Evolutionary conservation across 2,329 filamentous ascomycete genomes (phyloP).

Genomic region (Botryosphaeria dothidea): DNA sequence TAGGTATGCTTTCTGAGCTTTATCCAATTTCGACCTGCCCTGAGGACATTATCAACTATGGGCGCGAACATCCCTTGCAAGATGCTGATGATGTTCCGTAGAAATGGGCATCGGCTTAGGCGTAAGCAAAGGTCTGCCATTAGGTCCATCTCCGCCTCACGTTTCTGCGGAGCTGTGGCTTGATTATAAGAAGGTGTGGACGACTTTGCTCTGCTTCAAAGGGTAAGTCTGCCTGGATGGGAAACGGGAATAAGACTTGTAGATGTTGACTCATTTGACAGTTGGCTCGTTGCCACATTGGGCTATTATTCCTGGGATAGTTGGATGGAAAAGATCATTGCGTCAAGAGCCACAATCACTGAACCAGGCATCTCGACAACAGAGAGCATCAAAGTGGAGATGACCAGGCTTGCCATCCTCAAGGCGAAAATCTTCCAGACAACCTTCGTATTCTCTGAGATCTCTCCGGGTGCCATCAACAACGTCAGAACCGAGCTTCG

Average conservation of each 20-base stretch:
- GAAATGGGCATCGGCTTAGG: slow-evolving; percentile 25
- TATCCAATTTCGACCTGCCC: too few relatives aligned
- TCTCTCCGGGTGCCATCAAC: slow-evolving; percentile 15
- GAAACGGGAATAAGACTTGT: too few relatives aligned
- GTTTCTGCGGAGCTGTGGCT: slow-evolving; percentile 7
- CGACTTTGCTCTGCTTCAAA: slow-evolving; percentile 23
- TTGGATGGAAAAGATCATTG: not conserved
- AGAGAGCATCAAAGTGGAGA: slow-evolving; percentile 23
- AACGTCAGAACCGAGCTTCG: slow-evolving; percentile 21
- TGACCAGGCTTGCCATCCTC: slow-evolving; percentile 26
- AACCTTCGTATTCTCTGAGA: slow-evolving; percentile 6
- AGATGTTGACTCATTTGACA: not conserved
- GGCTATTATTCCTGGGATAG: slow-evolving; percentile 20
- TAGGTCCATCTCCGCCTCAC: not conserved
- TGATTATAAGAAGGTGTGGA: slow-evolving; percentile 23
- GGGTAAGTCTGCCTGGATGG: not conserved
- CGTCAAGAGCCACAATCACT: not conserved
- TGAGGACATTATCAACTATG: too few relatives aligned
- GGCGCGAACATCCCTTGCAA: too few relatives aligned
- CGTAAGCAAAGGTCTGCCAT: slow-evolving; percentile 17
- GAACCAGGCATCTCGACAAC: slow-evolving; percentile 1
- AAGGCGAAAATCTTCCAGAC: slow-evolving; percentile 23
- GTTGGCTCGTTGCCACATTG: slow-evolving; percentile 25
- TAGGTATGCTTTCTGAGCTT: slow-evolving; percentile 20
- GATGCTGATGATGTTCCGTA: not conserved